Evolutionary conservation across 2,329 filamentous ascomycete species (phyloP).

Genomic region (Sclerotinia trifoliorum): DNA sequence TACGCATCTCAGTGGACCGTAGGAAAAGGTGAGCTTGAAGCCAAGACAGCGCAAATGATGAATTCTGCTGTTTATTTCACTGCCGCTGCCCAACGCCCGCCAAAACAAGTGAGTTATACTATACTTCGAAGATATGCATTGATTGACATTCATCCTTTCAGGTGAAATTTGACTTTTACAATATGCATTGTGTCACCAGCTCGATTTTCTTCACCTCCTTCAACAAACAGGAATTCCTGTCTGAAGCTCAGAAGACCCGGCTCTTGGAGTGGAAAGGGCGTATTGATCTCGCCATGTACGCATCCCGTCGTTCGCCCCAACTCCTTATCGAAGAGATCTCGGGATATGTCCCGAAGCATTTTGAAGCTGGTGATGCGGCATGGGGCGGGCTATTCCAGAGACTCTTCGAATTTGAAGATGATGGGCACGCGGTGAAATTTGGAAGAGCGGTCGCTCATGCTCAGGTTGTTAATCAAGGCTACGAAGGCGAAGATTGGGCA

Average conservation of each 20-base stretch:
- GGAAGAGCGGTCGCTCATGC: slow-evolving; percentile 67
- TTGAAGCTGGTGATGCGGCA: slow-evolving; percentile 32
- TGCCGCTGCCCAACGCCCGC: slow-evolving; percentile 56
- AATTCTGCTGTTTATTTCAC: slow-evolving; percentile 56
- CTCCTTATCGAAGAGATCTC: slow-evolving; percentile 59
- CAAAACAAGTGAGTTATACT: slow-evolving; percentile 47
- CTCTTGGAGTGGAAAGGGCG: slow-evolving; percentile 82
- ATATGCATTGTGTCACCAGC: slow-evolving; percentile 73
- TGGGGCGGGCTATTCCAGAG: slow-evolving; percentile 47
- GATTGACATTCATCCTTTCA: neutral
- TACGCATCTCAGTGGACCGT: slow-evolving; percentile 60
- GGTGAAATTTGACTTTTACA: slow-evolving; percentile 80
- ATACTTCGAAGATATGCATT: neutral
- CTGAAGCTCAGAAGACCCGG: slow-evolving; percentile 59
- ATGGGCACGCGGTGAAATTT: slow-evolving; percentile 80
- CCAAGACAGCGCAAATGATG: slow-evolving; percentile 66
- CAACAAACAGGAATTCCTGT: slow-evolving; percentile 60
- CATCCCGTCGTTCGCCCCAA: slow-evolving; percentile 62
- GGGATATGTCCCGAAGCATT: slow-evolving; percentile 53
- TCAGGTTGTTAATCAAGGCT: slow-evolving; percentile 51
- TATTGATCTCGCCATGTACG: slow-evolving; percentile 71
- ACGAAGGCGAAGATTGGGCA: slow-evolving; percentile 49
- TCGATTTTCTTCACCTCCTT: slow-evolving; percentile 72
- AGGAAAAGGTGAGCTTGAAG: slow-evolving; percentile 48
- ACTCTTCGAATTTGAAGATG: slow-evolving; percentile 58